Evolutionary conservation across 345 rosid species (phyloP), one percentile per base, ranked within the genome.

Genomic region (Eucalyptus decipiens): DNA sequence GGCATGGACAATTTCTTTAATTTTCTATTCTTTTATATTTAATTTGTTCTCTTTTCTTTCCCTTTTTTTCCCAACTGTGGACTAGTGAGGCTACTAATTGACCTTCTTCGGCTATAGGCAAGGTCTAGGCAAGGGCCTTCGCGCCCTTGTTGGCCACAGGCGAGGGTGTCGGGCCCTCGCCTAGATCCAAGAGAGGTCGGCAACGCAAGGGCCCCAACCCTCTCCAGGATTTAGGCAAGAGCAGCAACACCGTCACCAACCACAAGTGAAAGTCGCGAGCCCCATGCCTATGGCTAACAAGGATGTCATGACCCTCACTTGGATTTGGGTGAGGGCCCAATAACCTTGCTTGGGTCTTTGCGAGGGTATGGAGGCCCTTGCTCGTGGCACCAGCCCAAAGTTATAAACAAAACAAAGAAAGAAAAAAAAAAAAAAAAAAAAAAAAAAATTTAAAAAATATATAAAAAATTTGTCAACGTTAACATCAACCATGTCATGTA

Each of bases 401-500:
- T 56, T 56, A 11, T 24, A 56, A 56, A 56, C 28, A 56, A 56
- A 56, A 56, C 6, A 56, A 56, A 24, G 30, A 56, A 56, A 56
- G 30, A 23, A 24, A 56, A 9, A 4, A 54, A 21, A 24, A 56
- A 56, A 0, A 56, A n/a, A n/a, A n/a, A n/a, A n/a, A 56, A 23
- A 4, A 54, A 21, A 23, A 56, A 56, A 0, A 56, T 23, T 56
- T 8, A 0, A 23, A 54, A 54, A 54, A 54, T n/a, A 3, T 23
- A 3, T 8, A 0, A 4, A 23, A 56, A 24, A 56, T 1, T 9
- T 56, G 3, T 56, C 13, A 2, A 24, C 6, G 1, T 56, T 4
- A 56, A 5, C 62, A 9, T 24, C 1, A 0, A 24, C 2, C 11
- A 4, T 2, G 13, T 2, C 0, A 24, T 1, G 3, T 56, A 56